These are phyloP conservation scores for Trichophyton rubrum DNA, from an alignment of 2,329 filamentous ascomycete genomes.

Conservation along the genomic window DNA sequence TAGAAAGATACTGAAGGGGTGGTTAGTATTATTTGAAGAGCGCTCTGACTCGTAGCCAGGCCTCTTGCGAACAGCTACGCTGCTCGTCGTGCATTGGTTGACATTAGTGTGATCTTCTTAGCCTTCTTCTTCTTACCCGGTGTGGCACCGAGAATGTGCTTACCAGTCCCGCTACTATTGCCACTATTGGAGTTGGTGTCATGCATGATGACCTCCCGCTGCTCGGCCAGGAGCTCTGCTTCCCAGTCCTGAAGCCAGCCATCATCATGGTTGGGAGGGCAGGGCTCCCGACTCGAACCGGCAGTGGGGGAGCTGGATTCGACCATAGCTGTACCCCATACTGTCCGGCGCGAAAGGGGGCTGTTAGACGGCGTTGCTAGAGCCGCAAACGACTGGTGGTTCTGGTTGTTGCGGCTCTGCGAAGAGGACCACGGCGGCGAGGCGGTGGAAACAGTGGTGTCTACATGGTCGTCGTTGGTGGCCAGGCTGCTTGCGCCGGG, in stretches of 20 bases:
- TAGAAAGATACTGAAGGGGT: no score
- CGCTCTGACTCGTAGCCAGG: neutral
- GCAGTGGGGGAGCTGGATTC: slow-evolving; percentile 42
- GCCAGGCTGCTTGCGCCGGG: slow-evolving; percentile 18
- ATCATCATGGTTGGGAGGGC: slow-evolving; percentile 43
- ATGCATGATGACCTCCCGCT: slow-evolving; percentile 13
- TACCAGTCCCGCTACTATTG: neutral
- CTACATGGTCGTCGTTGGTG: slow-evolving; percentile 18
- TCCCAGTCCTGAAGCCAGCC: slow-evolving; percentile 83
- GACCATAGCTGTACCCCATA: slow-evolving; percentile 79
- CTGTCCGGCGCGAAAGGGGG: slow-evolving; percentile 61
- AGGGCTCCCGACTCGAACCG: slow-evolving; percentile 8
- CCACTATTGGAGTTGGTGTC: neutral
- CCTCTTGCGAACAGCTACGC: slow-evolving; percentile 28
- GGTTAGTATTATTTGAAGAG: neutral
- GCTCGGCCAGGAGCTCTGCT: slow-evolving; percentile 45
- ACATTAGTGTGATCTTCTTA: slow-evolving; percentile 58
- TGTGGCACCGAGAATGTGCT: slow-evolving; percentile 1
- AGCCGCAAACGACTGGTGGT: slow-evolving; percentile 34
- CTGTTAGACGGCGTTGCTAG: slow-evolving; percentile 71
- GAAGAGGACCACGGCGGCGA: slow-evolving; percentile 32
- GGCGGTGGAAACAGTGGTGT: slow-evolving; percentile 25
- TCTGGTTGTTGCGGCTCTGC: slow-evolving; percentile 23
- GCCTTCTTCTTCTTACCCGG: slow-evolving; percentile 49
- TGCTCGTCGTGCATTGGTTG: slow-evolving; percentile 48